Percentiles rank a stretch among this genome's conserved stretches.
These are phyloP conservation scores for Colletotrichum simmondsii DNA, from an alignment of 2,329 filamentous ascomycete species.

Conservation along the genomic window DNA sequence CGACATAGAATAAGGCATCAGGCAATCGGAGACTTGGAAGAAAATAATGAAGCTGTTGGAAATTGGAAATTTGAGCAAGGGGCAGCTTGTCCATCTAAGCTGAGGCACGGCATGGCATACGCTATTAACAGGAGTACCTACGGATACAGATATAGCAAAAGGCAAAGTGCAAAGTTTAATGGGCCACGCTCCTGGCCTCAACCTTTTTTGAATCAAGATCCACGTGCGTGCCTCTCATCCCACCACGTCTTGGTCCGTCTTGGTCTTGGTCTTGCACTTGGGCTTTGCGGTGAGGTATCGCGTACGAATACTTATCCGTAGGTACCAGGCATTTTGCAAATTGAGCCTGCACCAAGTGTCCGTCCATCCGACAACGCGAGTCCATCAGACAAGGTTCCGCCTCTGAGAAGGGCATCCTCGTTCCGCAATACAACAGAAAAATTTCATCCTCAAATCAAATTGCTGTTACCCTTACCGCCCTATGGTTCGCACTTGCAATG, in stretches of 20 bases:
- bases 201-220: neutral
- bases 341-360: neutral
- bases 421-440: neutral
- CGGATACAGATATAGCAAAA: neutral
- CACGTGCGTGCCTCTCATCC: neutral
- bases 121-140: no score
- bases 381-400: conserved; percentile 11
- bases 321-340: neutral
- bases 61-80: neutral
- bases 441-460: neutral
- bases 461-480: neutral
- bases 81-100: neutral
- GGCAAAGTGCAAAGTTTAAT: conserved; percentile 12
- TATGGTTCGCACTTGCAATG: neutral
- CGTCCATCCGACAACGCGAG: neutral
- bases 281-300: neutral
- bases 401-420: conserved; percentile 6
- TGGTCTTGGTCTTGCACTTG: no score
- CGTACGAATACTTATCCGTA: neutral
- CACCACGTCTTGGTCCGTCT: neutral
- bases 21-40: neutral
- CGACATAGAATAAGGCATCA: neutral
- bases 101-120: neutral
- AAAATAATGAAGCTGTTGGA: neutral
- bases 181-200: conserved; percentile 1